Evolutionary conservation across 169 alveolate species (phyloP).

Genomic region (Plasmodium malariae): DNA sequence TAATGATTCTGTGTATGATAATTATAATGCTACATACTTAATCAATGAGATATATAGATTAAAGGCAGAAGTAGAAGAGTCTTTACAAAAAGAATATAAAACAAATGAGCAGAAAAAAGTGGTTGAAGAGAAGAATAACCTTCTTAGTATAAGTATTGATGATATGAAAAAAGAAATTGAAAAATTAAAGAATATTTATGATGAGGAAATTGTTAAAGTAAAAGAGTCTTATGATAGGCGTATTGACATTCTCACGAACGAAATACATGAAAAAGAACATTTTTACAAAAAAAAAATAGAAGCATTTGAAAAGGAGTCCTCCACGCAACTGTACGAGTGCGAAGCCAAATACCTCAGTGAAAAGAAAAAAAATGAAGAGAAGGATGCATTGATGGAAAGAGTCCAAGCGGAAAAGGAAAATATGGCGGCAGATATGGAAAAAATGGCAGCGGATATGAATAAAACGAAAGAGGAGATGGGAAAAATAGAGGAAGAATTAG

Average conservation of each 20-base stretch:
- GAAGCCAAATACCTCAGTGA: constrained; percentile 18
- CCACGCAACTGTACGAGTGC: constrained; percentile 3
- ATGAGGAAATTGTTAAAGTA: constrained; percentile 44
- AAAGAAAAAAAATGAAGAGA: constrained; percentile 37
- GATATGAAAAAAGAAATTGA: constrained; percentile 54
- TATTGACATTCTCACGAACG: constrained; percentile 6
- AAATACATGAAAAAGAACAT: constrained; percentile 43
- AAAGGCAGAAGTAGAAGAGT: constrained; percentile 42
- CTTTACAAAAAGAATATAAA: constrained; percentile 33
- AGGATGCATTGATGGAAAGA: background rate
- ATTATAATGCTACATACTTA: constrained; percentile 3
- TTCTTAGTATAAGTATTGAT: constrained; percentile 34
- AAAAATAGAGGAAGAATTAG: background rate
- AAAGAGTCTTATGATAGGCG: constrained; percentile 65
- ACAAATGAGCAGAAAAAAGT: constrained; percentile 37
- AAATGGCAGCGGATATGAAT: background rate
- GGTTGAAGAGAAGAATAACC: constrained; percentile 12
- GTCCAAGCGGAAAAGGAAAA: constrained; percentile 13
- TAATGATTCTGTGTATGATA: constrained; percentile 1
- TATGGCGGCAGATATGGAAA: background rate
- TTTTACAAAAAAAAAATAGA: constrained; percentile 42
- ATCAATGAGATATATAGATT: constrained; percentile 25
- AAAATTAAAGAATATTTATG: constrained; percentile 52
- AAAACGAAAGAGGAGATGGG: background rate
- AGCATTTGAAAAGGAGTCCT: constrained; percentile 13